Conservation (phyloP, 2,329 filamentous ascomycete species). For the Tolypocladium album region DNA sequence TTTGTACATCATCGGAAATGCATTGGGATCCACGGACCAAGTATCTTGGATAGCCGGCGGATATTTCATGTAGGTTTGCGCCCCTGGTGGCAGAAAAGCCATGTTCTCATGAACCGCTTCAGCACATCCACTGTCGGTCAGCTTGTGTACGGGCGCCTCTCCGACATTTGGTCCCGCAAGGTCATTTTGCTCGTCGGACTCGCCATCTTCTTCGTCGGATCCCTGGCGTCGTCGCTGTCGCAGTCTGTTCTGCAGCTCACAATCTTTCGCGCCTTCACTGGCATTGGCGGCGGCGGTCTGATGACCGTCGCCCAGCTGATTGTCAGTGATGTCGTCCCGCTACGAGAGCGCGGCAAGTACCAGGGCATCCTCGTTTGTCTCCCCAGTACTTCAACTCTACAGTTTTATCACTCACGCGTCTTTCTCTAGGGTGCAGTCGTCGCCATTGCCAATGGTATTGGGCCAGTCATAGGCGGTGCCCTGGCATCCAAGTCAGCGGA, state of each 20-base stretch:
- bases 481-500: slow-evolving; percentile 32
- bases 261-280: slow-evolving; percentile 28
- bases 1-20: slow-evolving; percentile 41
- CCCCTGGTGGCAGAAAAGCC: background rate
- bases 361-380: slow-evolving; percentile 44
- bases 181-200: slow-evolving; percentile 25
- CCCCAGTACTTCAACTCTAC: background rate
- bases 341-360: slow-evolving; percentile 61
- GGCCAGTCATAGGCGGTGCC: slow-evolving; percentile 41
- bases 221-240: slow-evolving; percentile 30
- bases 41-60: slow-evolving; percentile 44
- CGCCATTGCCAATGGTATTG: slow-evolving; percentile 42
- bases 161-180: slow-evolving; percentile 36
- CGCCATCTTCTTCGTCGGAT: slow-evolving; percentile 31
- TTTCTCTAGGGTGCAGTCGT: slow-evolving; percentile 33
- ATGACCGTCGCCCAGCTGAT: slow-evolving; percentile 59
- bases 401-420: background rate
- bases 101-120: background rate
- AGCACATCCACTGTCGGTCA: slow-evolving; percentile 36
- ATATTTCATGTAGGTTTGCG: slow-evolving; percentile 38
- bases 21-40: slow-evolving; percentile 35
- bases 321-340: slow-evolving; percentile 58
- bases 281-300: slow-evolving; percentile 61
- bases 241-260: slow-evolving; percentile 27
- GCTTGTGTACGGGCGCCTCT: slow-evolving; percentile 32